Evolutionary conservation across 345 rosid genomes (phyloP).

Genomic region (Eucalyptus caleyi): DNA sequence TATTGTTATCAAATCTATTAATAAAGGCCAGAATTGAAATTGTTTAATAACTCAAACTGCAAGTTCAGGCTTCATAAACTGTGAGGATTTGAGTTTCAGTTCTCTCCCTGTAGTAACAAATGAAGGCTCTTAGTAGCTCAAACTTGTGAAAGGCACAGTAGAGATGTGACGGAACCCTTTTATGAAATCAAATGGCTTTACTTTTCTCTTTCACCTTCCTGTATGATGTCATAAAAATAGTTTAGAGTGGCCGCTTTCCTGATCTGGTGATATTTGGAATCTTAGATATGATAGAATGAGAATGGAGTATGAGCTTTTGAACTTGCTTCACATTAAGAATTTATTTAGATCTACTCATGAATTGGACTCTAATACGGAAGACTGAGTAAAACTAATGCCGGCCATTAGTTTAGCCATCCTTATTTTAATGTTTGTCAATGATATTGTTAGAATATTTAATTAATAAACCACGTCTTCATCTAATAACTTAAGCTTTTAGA

Average conservation of each 20-base stretch:
- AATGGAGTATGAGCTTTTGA: background rate
- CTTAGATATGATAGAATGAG: background rate
- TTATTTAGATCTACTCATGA: background rate
- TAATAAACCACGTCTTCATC: fast-evolving
- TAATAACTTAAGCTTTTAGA: too few relatives aligned
- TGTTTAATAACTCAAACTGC: background rate
- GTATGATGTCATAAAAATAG: background rate
- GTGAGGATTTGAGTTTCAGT: background rate
- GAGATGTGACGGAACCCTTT: background rate
- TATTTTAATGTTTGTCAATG: background rate
- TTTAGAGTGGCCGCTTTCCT: background rate
- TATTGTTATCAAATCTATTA: background rate
- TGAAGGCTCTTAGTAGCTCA: background rate
- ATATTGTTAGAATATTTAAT: too few relatives aligned
- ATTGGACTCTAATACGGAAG: background rate
- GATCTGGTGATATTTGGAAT: background rate
- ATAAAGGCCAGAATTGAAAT: background rate
- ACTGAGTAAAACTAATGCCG: background rate
- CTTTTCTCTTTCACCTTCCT: background rate
- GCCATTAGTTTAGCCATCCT: background rate
- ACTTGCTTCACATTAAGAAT: background rate
- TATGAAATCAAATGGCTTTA: background rate
- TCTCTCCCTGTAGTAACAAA: background rate
- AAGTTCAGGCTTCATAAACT: background rate
- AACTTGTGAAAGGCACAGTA: background rate